Percentiles rank a stretch among this genome's conserved stretches.
These are phyloP conservation scores for Acanthamoeba lugdunensis DNA, from an alignment of 208 protist genomes.

Conservation along the genomic window DNA sequence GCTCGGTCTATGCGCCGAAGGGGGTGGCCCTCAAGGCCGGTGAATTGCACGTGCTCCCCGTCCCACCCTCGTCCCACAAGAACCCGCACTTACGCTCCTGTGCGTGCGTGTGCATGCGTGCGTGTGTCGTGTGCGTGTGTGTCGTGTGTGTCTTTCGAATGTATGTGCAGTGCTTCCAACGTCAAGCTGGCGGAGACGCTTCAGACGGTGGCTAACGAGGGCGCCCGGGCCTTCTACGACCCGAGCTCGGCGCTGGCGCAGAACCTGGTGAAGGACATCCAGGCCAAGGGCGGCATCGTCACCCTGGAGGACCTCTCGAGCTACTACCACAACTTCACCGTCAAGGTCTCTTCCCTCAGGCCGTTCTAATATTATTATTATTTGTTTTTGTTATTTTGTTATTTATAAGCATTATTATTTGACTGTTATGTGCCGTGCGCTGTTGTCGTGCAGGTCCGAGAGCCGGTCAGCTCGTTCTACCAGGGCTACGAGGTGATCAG, in stretches of 20 bases:
- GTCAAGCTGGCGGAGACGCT: slow-evolving; percentile 75
- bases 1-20: slow-evolving; percentile 26
- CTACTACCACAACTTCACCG: slow-evolving; percentile 44
- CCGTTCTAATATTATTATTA: neutral
- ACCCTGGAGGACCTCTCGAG: neutral
- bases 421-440: slow-evolving; percentile 13
- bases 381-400: too few relatives aligned
- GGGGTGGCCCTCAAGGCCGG: slow-evolving; percentile 53
- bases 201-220: slow-evolving; percentile 67
- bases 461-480: slow-evolving; percentile 56
- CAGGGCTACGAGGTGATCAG: slow-evolving; percentile 68
- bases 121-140: neutral
- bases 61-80: neutral
- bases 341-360: neutral
- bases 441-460: neutral
- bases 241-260: slow-evolving; percentile 61
- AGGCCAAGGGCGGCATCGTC: slow-evolving; percentile 46
- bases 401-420: too few relatives aligned
- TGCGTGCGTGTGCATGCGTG: neutral
- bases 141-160: neutral
- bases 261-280: slow-evolving; percentile 72
- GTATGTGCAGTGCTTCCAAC: neutral
- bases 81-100: too few relatives aligned
- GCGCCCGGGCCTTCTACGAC: slow-evolving; percentile 74
- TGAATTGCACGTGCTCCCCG: neutral